These are phyloP conservation scores for Lodderomyces margitis DNA, from an alignment of 1,139 yeast genomes.

Conservation along the genomic window DNA sequence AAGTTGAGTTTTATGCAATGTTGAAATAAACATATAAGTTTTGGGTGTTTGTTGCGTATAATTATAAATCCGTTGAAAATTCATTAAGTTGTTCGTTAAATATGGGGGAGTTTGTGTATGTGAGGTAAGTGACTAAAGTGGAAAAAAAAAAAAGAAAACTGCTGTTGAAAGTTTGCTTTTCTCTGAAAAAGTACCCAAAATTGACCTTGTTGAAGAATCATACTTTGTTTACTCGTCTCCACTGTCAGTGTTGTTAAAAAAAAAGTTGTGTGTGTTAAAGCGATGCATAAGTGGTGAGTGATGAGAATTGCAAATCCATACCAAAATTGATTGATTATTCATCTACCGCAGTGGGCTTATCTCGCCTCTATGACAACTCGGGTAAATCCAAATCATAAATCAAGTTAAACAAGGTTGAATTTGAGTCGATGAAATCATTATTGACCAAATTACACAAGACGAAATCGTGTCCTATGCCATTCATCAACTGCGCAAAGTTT, in stretches of 20 bases:
- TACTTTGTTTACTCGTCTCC: neutral
- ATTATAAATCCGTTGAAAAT: neutral
- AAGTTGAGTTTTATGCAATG: neutral
- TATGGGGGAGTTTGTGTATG: neutral
- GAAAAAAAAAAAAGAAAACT: neutral
- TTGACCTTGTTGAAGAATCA: slow-evolving; percentile 4
- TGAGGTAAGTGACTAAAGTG: no score
- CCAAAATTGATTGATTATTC: neutral
- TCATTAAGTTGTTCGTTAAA: neutral
- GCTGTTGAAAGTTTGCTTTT: slow-evolving; percentile 5
- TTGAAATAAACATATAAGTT: neutral
- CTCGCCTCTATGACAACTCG: slow-evolving; percentile 13
- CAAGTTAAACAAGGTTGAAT: slow-evolving; percentile 47
- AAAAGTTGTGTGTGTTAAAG: no score
- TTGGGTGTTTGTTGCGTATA: neutral
- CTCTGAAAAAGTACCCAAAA: neutral
- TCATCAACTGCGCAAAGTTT: slow-evolving; percentile 42
- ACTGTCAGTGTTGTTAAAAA: neutral
- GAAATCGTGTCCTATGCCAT: slow-evolving; percentile 54
- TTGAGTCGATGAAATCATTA: slow-evolving; percentile 66
- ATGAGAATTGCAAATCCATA: no score
- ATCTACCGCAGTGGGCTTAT: neutral
- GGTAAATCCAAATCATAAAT: slow-evolving; percentile 28
- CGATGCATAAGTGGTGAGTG: no score
- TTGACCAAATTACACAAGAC: slow-evolving; percentile 87